Conservation (phyloP, 768 basidiomycete species). For the Panaeolus cyanescens region DNA sequence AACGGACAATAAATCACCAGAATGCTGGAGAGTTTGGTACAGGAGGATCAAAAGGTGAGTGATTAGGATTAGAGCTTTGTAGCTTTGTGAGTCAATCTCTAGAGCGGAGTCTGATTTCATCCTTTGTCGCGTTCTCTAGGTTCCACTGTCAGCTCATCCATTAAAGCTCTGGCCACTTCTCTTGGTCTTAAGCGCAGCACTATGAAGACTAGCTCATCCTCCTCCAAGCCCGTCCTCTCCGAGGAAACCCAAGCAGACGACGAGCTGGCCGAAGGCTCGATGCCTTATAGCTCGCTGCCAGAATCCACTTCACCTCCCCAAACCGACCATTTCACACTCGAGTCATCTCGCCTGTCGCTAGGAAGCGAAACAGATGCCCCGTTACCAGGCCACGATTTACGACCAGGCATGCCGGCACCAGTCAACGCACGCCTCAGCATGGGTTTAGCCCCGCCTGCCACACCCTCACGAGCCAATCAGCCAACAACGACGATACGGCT, state of each 20-base stretch:
- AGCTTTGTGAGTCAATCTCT: not conserved
- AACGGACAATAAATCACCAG: conserved; percentile 37
- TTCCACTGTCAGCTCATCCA: conserved; percentile 68
- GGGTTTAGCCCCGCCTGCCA: conserved; percentile 44
- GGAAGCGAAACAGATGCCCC: conserved; percentile 42
- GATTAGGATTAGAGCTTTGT: conserved; percentile 4
- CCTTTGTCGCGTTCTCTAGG: conserved; percentile 33
- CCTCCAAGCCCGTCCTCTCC: conserved; percentile 24
- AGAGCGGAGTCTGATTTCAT: conserved; percentile 12
- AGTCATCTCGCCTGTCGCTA: conserved; percentile 31
- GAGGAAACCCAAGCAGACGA: conserved; percentile 24
- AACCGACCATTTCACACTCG: conserved; percentile 52
- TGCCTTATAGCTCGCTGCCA: conserved; percentile 45
- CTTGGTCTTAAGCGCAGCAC: conserved; percentile 56
- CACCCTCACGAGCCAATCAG: conserved; percentile 39
- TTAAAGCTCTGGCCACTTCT: conserved; percentile 76
- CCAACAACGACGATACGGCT: conserved; percentile 56
- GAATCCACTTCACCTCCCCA: conserved; percentile 36
- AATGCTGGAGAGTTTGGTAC: conserved; percentile 74
- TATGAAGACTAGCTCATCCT: conserved; percentile 13
- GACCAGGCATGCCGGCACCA: conserved; percentile 64
- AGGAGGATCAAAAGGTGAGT: conserved; percentile 60
- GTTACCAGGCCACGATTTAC: conserved; percentile 59
- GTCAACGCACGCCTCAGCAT: conserved; percentile 61
- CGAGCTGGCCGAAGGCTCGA: conserved; percentile 40